Evolutionary conservation across 306 rosid species (phyloP), one percentile per base, ranked within the genome.

Genomic region (Chamaecrista fasciculata): DNA sequence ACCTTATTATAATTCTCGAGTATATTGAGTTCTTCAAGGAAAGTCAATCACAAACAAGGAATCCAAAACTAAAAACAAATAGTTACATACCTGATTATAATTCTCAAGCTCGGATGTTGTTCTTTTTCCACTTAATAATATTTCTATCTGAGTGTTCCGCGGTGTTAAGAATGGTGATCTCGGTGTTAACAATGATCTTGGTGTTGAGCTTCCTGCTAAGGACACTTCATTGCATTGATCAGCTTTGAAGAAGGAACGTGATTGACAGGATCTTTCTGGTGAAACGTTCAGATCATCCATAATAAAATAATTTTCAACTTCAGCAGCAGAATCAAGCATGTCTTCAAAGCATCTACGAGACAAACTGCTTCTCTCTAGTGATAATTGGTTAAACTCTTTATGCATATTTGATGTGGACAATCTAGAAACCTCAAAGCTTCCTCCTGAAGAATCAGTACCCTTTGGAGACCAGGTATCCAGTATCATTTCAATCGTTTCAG

Each of bases 81-180:
- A 47, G 28, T 12, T 51, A 43, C 25, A 43, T 61, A 92, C 96
- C 95, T 89, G 98, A 65, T 86, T 87, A 73, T 67, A 76, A 76
- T 78, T 94, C 84, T 94, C 99, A 39, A 85, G 89, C 68, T 94
- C 95, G 31, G 89, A 77, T 52, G 89, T 59, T 63, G 83, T 70
- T 74, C 84, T 84, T 69, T 85, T 62, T 39, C 91, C 95, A 75
- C 77, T 86, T 78, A 91, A 76, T 71, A 89, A 72, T 76, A 91
- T 57, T 73, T 94, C 99, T 73, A 94, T 69, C 66, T 88, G 99
- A 78, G 79, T 84, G 68, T 88, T 85, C 62, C 95, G 73, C n/a
- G 96, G 97, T 71, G 96, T 89, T 75, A 87, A 48, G 66, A 89
- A 76, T 11, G 98, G 96, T 66, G 96, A 89, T n/a, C n/a, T n/a